Evolutionary conservation across 2,329 filamentous ascomycete genomes (phyloP), one percentile per base, ranked within the genome.

Genomic region (Trematosphaeria pertusa): DNA sequence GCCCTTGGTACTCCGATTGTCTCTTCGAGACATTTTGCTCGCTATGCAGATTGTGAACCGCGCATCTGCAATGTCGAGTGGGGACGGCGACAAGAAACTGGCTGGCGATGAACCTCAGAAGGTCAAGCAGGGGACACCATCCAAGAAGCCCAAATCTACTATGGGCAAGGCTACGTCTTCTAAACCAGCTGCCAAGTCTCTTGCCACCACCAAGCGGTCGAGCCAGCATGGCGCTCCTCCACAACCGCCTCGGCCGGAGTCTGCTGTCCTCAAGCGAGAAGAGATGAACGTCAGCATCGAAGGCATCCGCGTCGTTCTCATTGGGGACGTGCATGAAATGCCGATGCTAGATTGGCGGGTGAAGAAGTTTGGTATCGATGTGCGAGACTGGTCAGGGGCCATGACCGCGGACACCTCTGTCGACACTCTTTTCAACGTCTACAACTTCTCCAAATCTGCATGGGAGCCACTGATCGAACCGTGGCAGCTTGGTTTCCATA

Each of bases 401-500:
- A 80, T 99, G 71, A 91, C 87, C 62, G 93, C 90, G 0, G 91
- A 97, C 65, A 89, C 91, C 0, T 88, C 85, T n/a, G 86, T 99
- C 37, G 91, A 97, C 53, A 91, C 93, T 55, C 96, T 96, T 71
- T 84, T 95, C 61, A 99, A 97, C 63, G 87, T 99, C 19, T 99
- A 96, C 79, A 99, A 99, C 73, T 99, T 99, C 74, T 94, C 94
- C 11, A 99, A 99, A 71, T 99, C 94, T 0, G 91, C 91, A 3
- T 99, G 94, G 94, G 94, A 99, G 70, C 94, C 94, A 3, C 75
- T 99, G 24, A 85, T 99, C 19, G 94, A 99, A 69, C 95, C 95
- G 6, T 99, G 94, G 94, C 86, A 93, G 57, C 80, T 97, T n/a
- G 91, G 91, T 2, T 85, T 99, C 58, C 90, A 95, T 53, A 84